These are phyloP conservation scores for Calycina herbarum DNA, from an alignment of 2,329 filamentous ascomycete genomes.

Conservation along the genomic window DNA sequence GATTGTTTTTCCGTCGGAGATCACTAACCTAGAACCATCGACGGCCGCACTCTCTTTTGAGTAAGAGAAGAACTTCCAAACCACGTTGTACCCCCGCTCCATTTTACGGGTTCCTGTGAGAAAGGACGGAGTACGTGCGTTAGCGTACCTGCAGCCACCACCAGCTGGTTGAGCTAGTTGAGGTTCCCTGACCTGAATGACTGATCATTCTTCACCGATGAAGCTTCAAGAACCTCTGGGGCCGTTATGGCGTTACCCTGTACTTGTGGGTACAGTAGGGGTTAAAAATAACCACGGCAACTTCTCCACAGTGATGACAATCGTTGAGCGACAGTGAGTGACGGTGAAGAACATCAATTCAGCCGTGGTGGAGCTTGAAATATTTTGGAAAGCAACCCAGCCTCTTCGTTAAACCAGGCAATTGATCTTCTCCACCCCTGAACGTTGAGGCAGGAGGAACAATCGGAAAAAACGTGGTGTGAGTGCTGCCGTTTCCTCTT, in stretches of 20 bases:
- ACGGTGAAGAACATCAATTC: conserved; percentile 3
- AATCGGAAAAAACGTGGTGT: conserved; percentile 4
- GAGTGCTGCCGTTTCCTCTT: background rate
- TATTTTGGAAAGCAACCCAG: background rate
- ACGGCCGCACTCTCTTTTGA: background rate
- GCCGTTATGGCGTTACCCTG: conserved; percentile 4
- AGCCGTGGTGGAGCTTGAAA: background rate
- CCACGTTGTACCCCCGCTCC: background rate
- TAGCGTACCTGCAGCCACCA: conserved; percentile 3
- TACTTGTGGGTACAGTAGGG: background rate
- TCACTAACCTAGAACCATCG: background rate
- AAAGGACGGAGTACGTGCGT: background rate
- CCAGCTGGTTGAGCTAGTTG: background rate
- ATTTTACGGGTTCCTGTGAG: background rate
- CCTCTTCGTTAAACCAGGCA: background rate
- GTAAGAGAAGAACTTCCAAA: background rate
- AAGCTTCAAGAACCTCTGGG: background rate
- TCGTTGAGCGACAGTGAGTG: background rate
- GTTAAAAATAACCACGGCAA: background rate
- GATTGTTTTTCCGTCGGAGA: background rate
- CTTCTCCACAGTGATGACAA: background rate
- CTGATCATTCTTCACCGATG: background rate
- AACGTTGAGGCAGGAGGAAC: background rate
- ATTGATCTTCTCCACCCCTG: conserved; percentile 1
- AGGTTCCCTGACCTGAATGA: background rate